Conservation (phyloP, 768 basidiomycete genomes). For the Phlebiopsis flavidoalba region DNA sequence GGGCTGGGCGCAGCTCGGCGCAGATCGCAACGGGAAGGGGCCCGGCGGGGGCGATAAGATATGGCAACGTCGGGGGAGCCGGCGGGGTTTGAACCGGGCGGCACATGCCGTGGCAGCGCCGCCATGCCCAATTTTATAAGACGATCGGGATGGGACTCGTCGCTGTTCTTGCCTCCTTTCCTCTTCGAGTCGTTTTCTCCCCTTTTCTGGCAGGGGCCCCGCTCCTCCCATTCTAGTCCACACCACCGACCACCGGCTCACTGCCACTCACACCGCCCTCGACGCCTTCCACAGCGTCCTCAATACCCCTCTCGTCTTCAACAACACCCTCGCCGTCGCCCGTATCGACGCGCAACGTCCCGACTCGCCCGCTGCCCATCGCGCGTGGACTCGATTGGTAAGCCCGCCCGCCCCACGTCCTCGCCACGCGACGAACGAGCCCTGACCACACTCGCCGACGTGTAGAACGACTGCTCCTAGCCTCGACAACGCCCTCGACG, state of each 20-base stretch:
- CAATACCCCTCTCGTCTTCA: neutral
- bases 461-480: neutral
- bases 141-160: constrained; percentile 8
- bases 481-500: neutral
- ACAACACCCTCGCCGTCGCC: neutral
- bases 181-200: constrained; percentile 17
- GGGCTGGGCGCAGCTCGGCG: neutral
- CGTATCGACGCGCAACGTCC: neutral
- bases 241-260: constrained; percentile 4
- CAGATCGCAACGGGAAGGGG: neutral
- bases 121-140: constrained; percentile 10
- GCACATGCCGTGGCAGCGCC: constrained; percentile 3
- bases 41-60: constrained; percentile 1
- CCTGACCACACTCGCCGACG: neutral
- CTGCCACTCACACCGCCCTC: neutral
- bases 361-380: neutral
- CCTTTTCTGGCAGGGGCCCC: constrained; percentile 11
- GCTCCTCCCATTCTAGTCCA: constrained; percentile 11
- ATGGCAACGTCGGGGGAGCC: neutral
- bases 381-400: neutral
- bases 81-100: constrained; percentile 8
- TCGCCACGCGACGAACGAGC: neutral
- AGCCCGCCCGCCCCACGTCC: neutral
- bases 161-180: constrained; percentile 14
- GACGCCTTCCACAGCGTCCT: neutral